Base-by-base conservation (phyloP, 1,284 basidiomycete genomes). In the Schizophyllum commune region DNA sequence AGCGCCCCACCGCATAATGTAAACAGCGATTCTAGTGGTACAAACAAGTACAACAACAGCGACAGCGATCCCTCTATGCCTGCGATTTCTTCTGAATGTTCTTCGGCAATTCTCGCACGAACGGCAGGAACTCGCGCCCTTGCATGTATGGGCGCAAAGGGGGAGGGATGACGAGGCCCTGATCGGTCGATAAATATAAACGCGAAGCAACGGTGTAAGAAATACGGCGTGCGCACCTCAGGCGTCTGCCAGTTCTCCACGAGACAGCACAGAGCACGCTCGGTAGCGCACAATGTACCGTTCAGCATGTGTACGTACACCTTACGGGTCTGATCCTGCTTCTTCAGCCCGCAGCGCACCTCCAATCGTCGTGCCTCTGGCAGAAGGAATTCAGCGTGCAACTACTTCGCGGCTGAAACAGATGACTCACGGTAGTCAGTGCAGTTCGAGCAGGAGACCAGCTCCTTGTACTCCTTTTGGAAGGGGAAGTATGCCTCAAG, bases 401-500 rank as follows among this genome's bases (percentile, higher is more conserved):
- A 7, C 39, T 60, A 34, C 58, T 27, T 5, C 32, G 15, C 47
- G 27, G 53, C 13, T 64, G 27, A 55, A 20, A 58, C 8, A 34
- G 47, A 39, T 57, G 27, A 84, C 91, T 79, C 69, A 95, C 93
- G 93, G 74, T 96, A 96, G 73, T 96, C 94, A 20, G 93, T 96
- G 76, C 94, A 96, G 74, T 95, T 96, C 70, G 91, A 93, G 72
- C 91, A 93, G 67, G 91, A 93, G 47, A 95, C 92, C 34, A 95
- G 77, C 76, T 99, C 96, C 81, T 99, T 99, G 81, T 96, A 95
- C 65, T 83, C 90, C 62, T 88, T 90, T 77, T 98, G 96, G 85
- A 94, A 98, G 2, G 96, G 96, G 84, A 99, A 99, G 94, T 94
- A 99, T 57, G 96, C 97, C 76, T 99, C 96, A 61, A 99, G 74